These are phyloP conservation scores for Sphaerulina vaccinii DNA, from an alignment of 2,329 filamentous ascomycete genomes.

Conservation along the genomic window DNA sequence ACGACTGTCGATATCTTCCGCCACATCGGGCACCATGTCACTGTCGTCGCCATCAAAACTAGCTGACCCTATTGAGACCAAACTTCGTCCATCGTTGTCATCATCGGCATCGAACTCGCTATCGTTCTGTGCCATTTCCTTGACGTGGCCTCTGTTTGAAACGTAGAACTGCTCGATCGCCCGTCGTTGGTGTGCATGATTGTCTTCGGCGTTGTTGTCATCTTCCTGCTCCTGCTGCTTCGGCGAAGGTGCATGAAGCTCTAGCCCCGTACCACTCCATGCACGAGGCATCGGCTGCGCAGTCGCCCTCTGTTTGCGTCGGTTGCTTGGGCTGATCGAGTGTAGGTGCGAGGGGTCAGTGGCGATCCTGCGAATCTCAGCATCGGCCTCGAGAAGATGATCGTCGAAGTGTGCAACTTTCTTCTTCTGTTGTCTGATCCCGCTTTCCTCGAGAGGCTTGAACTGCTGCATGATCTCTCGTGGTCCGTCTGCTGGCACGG, in stretches of 20 bases:
- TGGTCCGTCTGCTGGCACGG: neutral
- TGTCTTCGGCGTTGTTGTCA: slow-evolving; percentile 1
- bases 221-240: neutral
- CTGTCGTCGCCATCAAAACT: neutral
- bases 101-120: slow-evolving; percentile 1
- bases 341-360: slow-evolving; percentile 6
- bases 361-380: slow-evolving; percentile 1
- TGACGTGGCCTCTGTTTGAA: neutral
- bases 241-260: slow-evolving; percentile 4
- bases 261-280: slow-evolving; percentile 13
- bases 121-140: neutral
- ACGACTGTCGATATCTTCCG: neutral
- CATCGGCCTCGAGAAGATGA: slow-evolving; percentile 5
- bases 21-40: slow-evolving; percentile 1
- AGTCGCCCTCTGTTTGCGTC: neutral
- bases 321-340: neutral
- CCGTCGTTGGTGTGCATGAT: slow-evolving; percentile 10
- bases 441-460: neutral
- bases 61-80: neutral
- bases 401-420: slow-evolving; percentile 15
- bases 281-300: neutral
- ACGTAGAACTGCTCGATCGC: slow-evolving; percentile 11
- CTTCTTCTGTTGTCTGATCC: slow-evolving; percentile 12
- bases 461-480: too few species aligned
- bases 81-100: neutral